Conservation (phyloP, 1,139 yeast species). For the Sugiyamaella pinicola region DNA sequence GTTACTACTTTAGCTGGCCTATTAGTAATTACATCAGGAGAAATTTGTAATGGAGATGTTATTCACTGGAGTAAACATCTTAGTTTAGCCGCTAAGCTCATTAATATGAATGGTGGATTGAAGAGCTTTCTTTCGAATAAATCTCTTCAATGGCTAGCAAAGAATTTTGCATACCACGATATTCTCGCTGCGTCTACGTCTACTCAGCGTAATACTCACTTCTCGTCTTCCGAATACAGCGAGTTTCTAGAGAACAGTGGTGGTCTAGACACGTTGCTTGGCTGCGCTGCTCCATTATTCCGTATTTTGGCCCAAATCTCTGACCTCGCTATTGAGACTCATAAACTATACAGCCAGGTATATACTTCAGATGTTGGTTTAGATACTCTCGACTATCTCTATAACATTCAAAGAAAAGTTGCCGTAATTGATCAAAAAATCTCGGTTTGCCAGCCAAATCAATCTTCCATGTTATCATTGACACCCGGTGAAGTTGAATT, state of each 20-base stretch:
- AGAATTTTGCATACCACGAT: conserved; percentile 85
- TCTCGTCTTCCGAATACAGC: conserved; percentile 46
- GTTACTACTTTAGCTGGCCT: conserved; percentile 61
- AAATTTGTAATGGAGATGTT: conserved; percentile 37
- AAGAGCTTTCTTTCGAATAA: conserved; percentile 53
- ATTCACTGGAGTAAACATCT: conserved; percentile 38
- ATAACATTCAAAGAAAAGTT: conserved; percentile 46
- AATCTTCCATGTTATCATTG: conserved; percentile 51
- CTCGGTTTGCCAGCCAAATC: conserved; percentile 57
- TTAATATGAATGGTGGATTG: conserved; percentile 35
- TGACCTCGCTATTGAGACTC: conserved; percentile 56
- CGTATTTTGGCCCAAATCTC: conserved; percentile 69
- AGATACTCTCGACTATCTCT: conserved; percentile 29
- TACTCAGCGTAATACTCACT: conserved; percentile 40
- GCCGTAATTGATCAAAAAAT: conserved; percentile 53
- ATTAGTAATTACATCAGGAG: conserved; percentile 52
- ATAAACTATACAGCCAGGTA: conserved; percentile 24
- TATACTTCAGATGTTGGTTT: conserved; percentile 11
- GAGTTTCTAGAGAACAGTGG: conserved; percentile 49
- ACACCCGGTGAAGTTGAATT: conserved; percentile 59
- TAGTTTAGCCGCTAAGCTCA: conserved; percentile 35
- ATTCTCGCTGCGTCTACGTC: conserved; percentile 60
- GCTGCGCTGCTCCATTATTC: conserved; percentile 69
- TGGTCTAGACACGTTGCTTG: conserved; percentile 68
- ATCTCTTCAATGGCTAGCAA: conserved; percentile 70